A percentile compares a stretch with the other conserved stretches of the same genome.
Evolutionary conservation across 2,329 filamentous ascomycete species (phyloP).

Genomic region (Metarhizium album): DNA sequence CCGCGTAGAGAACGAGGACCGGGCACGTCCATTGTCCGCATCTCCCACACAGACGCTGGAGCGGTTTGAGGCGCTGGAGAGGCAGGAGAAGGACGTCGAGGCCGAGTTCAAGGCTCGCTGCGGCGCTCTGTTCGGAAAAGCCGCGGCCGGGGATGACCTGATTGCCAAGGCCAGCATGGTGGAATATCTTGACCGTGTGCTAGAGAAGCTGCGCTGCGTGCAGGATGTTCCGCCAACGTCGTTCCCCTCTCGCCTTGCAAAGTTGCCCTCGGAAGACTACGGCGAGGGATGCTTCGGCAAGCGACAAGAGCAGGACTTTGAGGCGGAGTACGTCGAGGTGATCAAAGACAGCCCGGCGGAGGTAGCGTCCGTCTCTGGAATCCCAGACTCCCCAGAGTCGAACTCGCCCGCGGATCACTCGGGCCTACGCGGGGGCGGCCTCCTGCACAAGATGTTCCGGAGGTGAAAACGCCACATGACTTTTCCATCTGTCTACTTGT

Average conservation of each 20-base stretch:
- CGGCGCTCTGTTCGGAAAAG: conserved; percentile 35
- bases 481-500: not conserved
- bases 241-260: conserved; percentile 19
- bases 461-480: conserved; percentile 10
- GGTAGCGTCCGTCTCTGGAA: not conserved
- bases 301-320: conserved; percentile 15
- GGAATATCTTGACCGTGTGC: conserved; percentile 35
- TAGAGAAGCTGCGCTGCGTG: conserved; percentile 30
- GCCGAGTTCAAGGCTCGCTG: conserved; percentile 35
- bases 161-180: conserved; percentile 36
- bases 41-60: conserved; percentile 28
- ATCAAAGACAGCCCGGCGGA: conserved; percentile 14
- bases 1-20: conserved; percentile 32
- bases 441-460: conserved; percentile 27
- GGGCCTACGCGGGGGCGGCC: conserved; percentile 16
- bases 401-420: conserved; percentile 11
- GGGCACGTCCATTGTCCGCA: conserved; percentile 25
- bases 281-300: conserved; percentile 19
- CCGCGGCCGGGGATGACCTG: conserved; percentile 27
- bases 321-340: conserved; percentile 26
- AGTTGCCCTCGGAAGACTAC: conserved; percentile 13
- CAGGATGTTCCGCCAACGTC: conserved; percentile 10
- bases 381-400: not conserved
- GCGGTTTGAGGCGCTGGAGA: conserved; percentile 28
- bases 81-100: conserved; percentile 38